Evolutionary conservation across 352 stramenopile species (phyloP).

Genomic region (Globisporangium echinulatum): DNA sequence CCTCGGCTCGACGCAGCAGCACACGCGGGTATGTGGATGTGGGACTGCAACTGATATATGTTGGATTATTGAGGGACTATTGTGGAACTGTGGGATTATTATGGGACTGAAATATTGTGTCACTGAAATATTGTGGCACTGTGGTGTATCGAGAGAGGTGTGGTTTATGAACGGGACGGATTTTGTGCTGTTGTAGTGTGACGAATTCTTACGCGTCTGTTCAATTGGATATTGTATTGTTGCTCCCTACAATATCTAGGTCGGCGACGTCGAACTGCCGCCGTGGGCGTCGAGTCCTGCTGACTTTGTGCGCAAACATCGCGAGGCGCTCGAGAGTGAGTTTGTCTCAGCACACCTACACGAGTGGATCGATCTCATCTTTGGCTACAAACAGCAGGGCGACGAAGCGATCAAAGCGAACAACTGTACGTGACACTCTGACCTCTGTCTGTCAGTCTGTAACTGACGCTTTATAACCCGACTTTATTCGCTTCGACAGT

Average conservation of each 20-base stretch:
- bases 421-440: slow-evolving; percentile 44
- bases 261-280: slow-evolving; percentile 95
- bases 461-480: background rate
- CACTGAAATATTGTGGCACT: no score
- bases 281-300: slow-evolving; percentile 88
- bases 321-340: slow-evolving; percentile 94
- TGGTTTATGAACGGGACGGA: slow-evolving; percentile 26
- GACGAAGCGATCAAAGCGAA: slow-evolving; percentile 65
- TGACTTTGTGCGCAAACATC: slow-evolving; percentile 88
- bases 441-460: background rate
- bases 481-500: slow-evolving; percentile 28
- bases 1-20: slow-evolving; percentile 88
- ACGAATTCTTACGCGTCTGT: no score
- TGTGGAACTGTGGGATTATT: no score
- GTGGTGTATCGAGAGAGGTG: background rate
- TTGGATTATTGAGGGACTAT: no score
- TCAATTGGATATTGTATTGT: no score
- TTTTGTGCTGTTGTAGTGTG: no score
- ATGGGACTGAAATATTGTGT: no score
- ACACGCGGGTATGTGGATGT: slow-evolving; percentile 33
- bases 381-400: slow-evolving; percentile 96
- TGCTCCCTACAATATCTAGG: slow-evolving; percentile 25
- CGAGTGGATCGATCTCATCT: slow-evolving; percentile 98
- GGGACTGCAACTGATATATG: no score
- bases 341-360: slow-evolving; percentile 93